phyloP scores from a whole-genome alignment of 2,329 filamentous ascomycete genomes.

The Fusarium protoensiforme region DNA sequence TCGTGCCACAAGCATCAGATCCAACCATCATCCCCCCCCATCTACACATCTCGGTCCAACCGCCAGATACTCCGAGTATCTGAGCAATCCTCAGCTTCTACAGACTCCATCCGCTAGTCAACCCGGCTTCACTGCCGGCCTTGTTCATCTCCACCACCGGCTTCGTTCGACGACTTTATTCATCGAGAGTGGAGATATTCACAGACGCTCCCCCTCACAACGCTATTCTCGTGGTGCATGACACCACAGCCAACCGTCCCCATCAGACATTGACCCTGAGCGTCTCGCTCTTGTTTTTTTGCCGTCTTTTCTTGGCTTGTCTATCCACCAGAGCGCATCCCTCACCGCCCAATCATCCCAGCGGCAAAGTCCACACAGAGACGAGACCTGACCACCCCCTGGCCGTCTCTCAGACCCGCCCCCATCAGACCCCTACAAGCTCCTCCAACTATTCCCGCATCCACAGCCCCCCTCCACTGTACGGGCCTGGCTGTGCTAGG shows the following conservation, averaged over 20 bases:
- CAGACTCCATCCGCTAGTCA: not conserved
- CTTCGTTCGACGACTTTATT: not conserved
- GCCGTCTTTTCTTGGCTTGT: not conserved
- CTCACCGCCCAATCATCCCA: conserved; percentile 43
- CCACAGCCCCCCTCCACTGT: not conserved
- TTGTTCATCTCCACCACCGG: conserved; percentile 9
- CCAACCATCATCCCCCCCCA: not conserved
- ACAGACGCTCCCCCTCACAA: conserved; percentile 9
- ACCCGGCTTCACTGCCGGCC: conserved; percentile 19
- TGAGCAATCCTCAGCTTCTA: not conserved
- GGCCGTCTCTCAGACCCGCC: not conserved
- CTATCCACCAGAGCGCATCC: conserved; percentile 7
- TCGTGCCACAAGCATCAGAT: not conserved
- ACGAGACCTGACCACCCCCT: conserved; percentile 6
- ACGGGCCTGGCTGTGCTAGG: not conserved
- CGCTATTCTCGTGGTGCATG: conserved; percentile 42
- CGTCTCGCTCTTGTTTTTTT: not conserved
- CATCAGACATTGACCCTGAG: conserved; percentile 4
- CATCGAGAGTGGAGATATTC: conserved; percentile 1
- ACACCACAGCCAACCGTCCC: conserved; percentile 34
- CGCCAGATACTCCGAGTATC: not conserved
- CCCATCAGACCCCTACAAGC: not conserved
- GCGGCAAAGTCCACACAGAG: conserved; percentile 7
- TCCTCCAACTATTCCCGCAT: conserved; percentile 26
- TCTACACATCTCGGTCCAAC: not conserved